phyloP scores from a whole-genome alignment of 2,329 filamentous ascomycete genomes.

The Cladosporium cucumerinum region DNA sequence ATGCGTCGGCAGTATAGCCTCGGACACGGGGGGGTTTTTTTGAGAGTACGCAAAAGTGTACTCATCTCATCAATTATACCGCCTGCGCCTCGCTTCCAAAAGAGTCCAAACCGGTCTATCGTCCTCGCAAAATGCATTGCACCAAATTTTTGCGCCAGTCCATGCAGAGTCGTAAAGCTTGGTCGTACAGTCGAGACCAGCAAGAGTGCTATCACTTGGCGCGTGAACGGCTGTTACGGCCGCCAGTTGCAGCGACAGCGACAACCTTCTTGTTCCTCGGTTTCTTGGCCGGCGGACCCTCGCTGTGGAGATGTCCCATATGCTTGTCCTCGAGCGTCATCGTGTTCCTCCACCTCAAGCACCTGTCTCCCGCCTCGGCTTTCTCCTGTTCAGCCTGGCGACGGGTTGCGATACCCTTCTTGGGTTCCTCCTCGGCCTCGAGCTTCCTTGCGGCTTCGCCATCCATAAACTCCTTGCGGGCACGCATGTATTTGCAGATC shows the following conservation, averaged over 20 bases:
- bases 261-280: constrained; percentile 29
- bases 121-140: neutral
- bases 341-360: constrained; percentile 63
- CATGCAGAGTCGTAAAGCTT: constrained; percentile 9
- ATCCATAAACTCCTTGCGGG: constrained; percentile 40
- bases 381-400: constrained; percentile 58
- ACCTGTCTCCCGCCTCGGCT: constrained; percentile 54
- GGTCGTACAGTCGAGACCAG: neutral
- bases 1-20: neutral
- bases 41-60: constrained; percentile 27
- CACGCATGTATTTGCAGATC: constrained; percentile 67
- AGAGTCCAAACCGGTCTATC: neutral
- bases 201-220: constrained; percentile 4
- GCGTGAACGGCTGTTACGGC: constrained; percentile 1
- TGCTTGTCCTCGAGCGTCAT: constrained; percentile 48
- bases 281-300: constrained; percentile 30
- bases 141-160: neutral
- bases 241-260: neutral
- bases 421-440: constrained; percentile 45
- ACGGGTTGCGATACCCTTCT: constrained; percentile 59
- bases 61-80: constrained; percentile 11
- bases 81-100: constrained; percentile 9
- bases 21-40: constrained; percentile 16
- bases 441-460: constrained; percentile 50
- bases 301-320: constrained; percentile 29